Base-by-base conservation (phyloP, 1,139 yeast species). In the Geotrichum fermentans region DNA sequence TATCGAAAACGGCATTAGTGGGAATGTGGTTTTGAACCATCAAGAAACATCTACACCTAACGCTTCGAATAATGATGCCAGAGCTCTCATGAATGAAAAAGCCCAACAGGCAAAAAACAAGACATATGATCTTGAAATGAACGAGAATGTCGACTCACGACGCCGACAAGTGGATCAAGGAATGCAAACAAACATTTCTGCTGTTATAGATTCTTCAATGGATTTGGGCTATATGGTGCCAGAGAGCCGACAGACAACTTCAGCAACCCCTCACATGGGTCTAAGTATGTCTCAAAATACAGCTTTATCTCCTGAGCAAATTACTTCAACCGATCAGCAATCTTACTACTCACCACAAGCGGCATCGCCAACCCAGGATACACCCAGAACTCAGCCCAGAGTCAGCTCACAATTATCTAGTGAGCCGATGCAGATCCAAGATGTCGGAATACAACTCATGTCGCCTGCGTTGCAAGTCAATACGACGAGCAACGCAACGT, bases 351-450 rank as follows among this genome's bases (percentile, higher is more conserved):
- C 28, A 6, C 10, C 28, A 24, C 28, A 24, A 6, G 10, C 28
- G 28, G 28, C 6, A 24, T 24, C 28, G 6, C 28, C 28, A 6
- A 24, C 3, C 4, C 42, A 18, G 10, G 21, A 4, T 24, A 14
- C 16, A n/a, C 18, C 24, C 7, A 18, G 24, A 34, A 11, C 22
- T 6, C 13, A 33, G 13, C 17, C 29, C 8, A 11, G 14, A 11
- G 22, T 26, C 3, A 26, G 18, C 22, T n/a, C 34, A 2, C 42
- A 26, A 14, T 7, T 39, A 4, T 39, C 42, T 21, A 39, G 34
- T 10, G 42, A 39, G 26, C 16, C 42, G n/a, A 26, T 39, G 13
- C 40, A 29, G 3, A 8, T 37, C 18, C 42, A 39, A 17, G 42
- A 39, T 16, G 42, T 39, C 2, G 42, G 34, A 8, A 28, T 39